These are phyloP conservation scores for Pseudogymnoascus sp. DNA, from an alignment of 2,329 filamentous ascomycete species.

Conservation along the genomic window DNA sequence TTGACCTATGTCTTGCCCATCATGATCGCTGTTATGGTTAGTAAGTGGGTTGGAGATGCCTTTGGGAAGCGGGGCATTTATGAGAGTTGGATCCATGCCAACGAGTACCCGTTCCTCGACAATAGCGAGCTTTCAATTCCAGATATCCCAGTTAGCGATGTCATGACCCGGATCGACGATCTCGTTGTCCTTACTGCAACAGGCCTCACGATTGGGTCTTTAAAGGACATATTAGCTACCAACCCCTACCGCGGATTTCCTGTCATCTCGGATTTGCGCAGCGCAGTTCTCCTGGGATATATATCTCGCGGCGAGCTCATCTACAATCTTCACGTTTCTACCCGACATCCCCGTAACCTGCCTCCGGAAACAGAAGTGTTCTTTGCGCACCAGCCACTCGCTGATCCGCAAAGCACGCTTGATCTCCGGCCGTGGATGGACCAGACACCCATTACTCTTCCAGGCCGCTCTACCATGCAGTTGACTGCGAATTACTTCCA, in stretches of 20 bases:
- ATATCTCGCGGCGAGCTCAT: slow-evolving; percentile 85
- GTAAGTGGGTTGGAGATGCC: slow-evolving; percentile 96
- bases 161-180: slow-evolving; percentile 92
- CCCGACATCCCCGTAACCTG: slow-evolving; percentile 49
- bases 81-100: slow-evolving; percentile 94
- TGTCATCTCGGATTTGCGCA: slow-evolving; percentile 69
- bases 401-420: slow-evolving; percentile 68
- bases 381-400: slow-evolving; percentile 76
- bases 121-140: slow-evolving; percentile 71
- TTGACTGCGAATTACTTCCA: slow-evolving; percentile 92
- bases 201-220: slow-evolving; percentile 74
- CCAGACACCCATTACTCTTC: slow-evolving; percentile 88
- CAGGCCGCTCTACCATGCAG: slow-evolving; percentile 66
- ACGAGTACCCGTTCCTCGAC: slow-evolving; percentile 91
- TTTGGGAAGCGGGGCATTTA: slow-evolving; percentile 92
- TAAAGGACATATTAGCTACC: slow-evolving; percentile 61
- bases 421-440: slow-evolving; percentile 98
- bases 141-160: slow-evolving; percentile 74
- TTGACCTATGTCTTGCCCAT: slow-evolving; percentile 95
- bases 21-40: slow-evolving; percentile 97
- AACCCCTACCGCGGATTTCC: slow-evolving; percentile 87
- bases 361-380: slow-evolving; percentile 68
- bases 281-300: slow-evolving; percentile 79
- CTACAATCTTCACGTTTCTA: slow-evolving; percentile 65
- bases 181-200: slow-evolving; percentile 79